Conservation (phyloP, 2,329 filamentous ascomycete genomes). For the Cercospora sp. region DNA sequence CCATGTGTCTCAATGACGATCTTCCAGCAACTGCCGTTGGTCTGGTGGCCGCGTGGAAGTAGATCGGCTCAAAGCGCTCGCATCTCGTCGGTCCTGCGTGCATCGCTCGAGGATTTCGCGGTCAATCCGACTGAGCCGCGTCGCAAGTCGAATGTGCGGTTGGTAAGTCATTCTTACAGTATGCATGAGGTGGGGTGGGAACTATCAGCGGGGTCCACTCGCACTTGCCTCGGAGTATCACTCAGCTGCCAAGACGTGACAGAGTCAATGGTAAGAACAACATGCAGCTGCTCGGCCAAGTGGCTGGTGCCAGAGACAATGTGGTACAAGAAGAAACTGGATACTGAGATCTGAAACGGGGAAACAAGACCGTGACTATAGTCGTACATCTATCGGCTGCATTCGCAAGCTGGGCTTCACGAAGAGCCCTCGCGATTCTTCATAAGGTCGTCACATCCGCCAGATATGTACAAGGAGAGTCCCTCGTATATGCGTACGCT, state of each 20-base stretch:
- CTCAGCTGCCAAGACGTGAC: background rate
- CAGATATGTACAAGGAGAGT: background rate
- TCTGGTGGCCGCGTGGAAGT: background rate
- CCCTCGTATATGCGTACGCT: background rate
- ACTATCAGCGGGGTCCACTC: background rate
- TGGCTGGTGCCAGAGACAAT: background rate
- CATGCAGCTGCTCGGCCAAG: background rate
- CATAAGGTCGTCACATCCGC: background rate
- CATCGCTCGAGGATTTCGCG: background rate
- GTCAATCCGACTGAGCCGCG: background rate
- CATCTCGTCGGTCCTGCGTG: background rate
- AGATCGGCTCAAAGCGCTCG: background rate
- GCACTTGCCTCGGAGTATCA: background rate
- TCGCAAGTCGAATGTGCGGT: background rate
- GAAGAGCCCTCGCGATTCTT: background rate
- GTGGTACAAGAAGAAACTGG: background rate
- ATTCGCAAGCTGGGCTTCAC: background rate
- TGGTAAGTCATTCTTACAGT: background rate
- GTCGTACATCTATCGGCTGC: background rate
- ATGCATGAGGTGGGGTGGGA: background rate
- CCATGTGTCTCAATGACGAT: background rate
- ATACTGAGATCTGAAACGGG: background rate
- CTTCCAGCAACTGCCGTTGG: background rate
- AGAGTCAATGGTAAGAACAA: background rate
- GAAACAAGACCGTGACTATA: background rate